Evolutionary conservation across 1,284 basidiomycete genomes (phyloP).

Genomic region (Trametes sp.): DNA sequence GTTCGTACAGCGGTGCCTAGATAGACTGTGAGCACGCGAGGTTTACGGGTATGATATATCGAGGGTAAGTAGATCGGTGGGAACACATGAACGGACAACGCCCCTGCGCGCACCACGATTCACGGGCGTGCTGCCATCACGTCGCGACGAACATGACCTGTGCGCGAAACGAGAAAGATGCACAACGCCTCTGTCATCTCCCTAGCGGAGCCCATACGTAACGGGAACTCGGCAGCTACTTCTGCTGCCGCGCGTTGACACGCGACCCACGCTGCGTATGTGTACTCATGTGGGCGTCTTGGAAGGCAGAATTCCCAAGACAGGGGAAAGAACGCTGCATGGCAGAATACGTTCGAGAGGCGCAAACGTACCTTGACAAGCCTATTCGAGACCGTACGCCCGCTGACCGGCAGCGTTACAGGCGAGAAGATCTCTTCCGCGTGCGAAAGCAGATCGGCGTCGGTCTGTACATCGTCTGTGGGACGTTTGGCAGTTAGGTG

Average conservation of each 20-base stretch:
- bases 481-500: not conserved
- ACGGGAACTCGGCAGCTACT: too few relatives aligned
- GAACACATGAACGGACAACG: too few relatives aligned
- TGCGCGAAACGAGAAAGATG: too few relatives aligned
- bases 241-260: too few relatives aligned
- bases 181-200: too few relatives aligned
- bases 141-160: too few relatives aligned
- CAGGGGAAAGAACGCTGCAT: not conserved
- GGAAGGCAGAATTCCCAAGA: not conserved
- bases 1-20: constrained; percentile 86
- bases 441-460: constrained; percentile 11
- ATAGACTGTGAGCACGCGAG: constrained; percentile 41
- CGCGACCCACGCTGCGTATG: not conserved
- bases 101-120: too few relatives aligned
- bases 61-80: too few relatives aligned
- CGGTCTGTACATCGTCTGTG: constrained; percentile 1
- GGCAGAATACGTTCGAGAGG: too few relatives aligned
- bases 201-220: too few relatives aligned
- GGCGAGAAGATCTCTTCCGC: constrained; percentile 25
- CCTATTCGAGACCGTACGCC: constrained; percentile 32
- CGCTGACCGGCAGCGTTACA: constrained; percentile 28
- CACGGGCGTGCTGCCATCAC: too few relatives aligned
- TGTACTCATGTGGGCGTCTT: not conserved
- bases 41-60: too few relatives aligned
- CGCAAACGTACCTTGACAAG: constrained; percentile 34